These are phyloP conservation scores for Trichoderma orchidacearum DNA, from an alignment of 495 filamentous ascomycete species.

Conservation along the genomic window DNA sequence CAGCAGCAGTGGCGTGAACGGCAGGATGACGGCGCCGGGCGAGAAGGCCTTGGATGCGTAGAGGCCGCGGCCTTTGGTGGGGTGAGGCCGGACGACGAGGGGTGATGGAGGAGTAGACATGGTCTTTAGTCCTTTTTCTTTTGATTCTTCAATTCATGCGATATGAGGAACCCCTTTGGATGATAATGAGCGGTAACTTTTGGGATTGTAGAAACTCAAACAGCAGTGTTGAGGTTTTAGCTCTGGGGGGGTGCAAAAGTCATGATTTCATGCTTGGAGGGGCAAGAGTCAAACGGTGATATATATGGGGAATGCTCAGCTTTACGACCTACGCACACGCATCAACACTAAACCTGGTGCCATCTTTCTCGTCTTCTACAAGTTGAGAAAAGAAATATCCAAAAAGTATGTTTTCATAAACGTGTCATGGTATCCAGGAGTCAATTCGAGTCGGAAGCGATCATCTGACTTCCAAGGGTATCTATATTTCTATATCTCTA, in stretches of 20 bases:
- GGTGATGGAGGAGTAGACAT: not conserved
- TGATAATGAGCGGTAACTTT: too few relatives aligned
- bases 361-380: too few relatives aligned
- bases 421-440: too few relatives aligned
- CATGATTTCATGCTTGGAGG: not conserved
- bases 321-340: too few relatives aligned
- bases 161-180: too few relatives aligned
- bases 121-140: not conserved
- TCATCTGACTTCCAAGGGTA: not conserved
- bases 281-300: not conserved
- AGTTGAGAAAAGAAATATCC: too few relatives aligned
- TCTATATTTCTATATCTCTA: not conserved
- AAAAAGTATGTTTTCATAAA: not conserved
- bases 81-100: not conserved
- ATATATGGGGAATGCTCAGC: too few relatives aligned
- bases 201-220: too few relatives aligned
- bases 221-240: too few relatives aligned
- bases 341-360: too few relatives aligned
- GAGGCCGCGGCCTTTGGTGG: conserved; percentile 17
- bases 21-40: conserved; percentile 26
- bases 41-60: conserved; percentile 15
- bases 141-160: not conserved
- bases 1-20: conserved; percentile 25
- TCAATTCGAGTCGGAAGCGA: too few relatives aligned
- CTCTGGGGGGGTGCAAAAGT: not conserved